Evolutionary conservation across 1,139 yeast species (phyloP).

Genomic region (Diutina ranongensis): DNA sequence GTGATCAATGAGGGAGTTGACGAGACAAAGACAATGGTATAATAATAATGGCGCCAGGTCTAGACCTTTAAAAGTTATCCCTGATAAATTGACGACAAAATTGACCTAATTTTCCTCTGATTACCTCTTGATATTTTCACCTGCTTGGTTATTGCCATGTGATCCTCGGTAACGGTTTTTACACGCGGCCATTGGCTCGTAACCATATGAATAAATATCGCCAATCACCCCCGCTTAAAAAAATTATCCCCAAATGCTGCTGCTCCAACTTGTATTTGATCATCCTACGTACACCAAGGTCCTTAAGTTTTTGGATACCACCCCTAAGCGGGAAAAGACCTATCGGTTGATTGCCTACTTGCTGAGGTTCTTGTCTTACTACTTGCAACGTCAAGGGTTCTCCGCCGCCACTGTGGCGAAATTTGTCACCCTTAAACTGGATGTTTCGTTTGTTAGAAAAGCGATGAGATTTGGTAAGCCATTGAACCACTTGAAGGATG

Average conservation of each 20-base stretch:
- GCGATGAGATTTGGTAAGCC: conserved; percentile 82
- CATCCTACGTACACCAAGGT: conserved; percentile 66
- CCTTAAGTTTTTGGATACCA: conserved; percentile 52
- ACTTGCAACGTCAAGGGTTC: conserved; percentile 51
- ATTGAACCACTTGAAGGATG: conserved; percentile 58
- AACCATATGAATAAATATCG: neutral
- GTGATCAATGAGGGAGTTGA: no score
- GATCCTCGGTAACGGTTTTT: conserved; percentile 4
- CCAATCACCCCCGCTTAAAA: neutral
- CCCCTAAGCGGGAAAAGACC: conserved; percentile 65
- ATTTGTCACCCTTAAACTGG: conserved; percentile 42
- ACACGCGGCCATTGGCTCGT: neutral
- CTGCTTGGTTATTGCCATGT: neutral
- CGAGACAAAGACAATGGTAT: no score
- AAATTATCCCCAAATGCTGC: neutral
- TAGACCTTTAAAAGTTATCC: no score
- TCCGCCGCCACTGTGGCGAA: conserved; percentile 36
- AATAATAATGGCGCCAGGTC: no score
- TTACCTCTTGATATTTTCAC: no score
- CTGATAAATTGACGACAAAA: no score
- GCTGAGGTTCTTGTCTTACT: conserved; percentile 58
- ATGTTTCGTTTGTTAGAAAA: conserved; percentile 66
- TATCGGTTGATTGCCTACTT: conserved; percentile 76
- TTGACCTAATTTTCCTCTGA: no score
- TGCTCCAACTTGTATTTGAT: conserved; percentile 13